These are phyloP conservation scores for Aspergillus pseudonomiae DNA, from an alignment of 2,329 filamentous ascomycete species.

Conservation along the genomic window DNA sequence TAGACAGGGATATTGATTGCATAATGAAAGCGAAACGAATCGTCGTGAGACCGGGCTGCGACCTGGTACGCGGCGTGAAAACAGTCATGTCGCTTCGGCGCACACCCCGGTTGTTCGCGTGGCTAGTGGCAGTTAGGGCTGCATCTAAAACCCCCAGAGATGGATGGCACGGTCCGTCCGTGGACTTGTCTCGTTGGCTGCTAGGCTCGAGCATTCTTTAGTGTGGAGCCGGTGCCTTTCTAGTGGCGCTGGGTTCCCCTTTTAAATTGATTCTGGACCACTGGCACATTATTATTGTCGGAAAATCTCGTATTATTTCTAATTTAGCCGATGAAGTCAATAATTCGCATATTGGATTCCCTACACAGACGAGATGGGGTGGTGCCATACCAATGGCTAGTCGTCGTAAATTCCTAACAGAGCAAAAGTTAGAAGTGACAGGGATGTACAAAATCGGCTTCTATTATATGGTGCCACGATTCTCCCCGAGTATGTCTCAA, in stretches of 20 bases:
- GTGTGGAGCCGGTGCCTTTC: not conserved
- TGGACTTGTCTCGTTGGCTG: not conserved
- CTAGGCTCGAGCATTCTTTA: not conserved
- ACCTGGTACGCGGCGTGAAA: not conserved
- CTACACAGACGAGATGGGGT: not conserved
- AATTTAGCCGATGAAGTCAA: not conserved
- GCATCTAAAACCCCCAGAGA: not conserved
- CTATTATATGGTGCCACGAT: not conserved
- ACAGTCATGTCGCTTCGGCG: not conserved
- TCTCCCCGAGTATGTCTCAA: not conserved
- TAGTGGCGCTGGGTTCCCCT: not conserved
- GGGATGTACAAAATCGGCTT: not conserved
- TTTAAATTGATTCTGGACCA: not conserved
- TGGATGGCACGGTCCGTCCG: not conserved
- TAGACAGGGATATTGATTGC: not conserved
- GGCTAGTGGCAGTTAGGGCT: not conserved
- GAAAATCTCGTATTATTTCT: not conserved
- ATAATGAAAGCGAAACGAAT: not conserved
- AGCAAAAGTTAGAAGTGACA: not conserved
- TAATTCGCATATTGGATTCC: not conserved
- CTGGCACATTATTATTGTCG: not conserved
- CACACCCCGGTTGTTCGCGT: not conserved
- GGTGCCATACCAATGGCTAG: not conserved
- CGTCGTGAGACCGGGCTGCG: not conserved
- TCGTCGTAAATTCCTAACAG: not conserved